Evolutionary conservation across 169 alveolate genomes (phyloP).

Genomic region (Babesia gibsoni): DNA sequence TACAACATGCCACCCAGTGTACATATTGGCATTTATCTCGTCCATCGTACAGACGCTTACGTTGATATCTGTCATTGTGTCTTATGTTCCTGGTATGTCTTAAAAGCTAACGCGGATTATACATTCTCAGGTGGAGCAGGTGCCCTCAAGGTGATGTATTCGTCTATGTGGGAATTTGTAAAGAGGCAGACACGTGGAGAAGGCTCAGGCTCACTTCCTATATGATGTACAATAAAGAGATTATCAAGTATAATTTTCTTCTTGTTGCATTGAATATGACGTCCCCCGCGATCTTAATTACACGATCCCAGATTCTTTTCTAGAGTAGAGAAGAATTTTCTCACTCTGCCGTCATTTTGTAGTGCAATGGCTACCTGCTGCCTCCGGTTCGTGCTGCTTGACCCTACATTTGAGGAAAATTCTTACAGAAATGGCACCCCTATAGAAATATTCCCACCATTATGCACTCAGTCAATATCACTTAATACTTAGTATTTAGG

Average conservation of each 20-base stretch:
- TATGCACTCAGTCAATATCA: too few relatives aligned
- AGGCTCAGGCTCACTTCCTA: neutral
- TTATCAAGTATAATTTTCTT: neutral
- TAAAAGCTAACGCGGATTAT: too few relatives aligned
- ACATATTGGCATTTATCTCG: slow-evolving; percentile 42
- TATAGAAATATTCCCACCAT: too few relatives aligned
- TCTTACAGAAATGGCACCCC: too few relatives aligned
- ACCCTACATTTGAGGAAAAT: neutral
- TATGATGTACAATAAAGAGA: neutral
- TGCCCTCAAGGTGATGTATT: slow-evolving; percentile 59
- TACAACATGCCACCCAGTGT: slow-evolving; percentile 54
- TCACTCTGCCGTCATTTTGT: neutral
- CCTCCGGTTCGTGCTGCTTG: neutral
- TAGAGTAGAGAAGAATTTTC: neutral
- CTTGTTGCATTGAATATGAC: too few relatives aligned
- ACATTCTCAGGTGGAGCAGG: slow-evolving; percentile 62
- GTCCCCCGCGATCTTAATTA: too few relatives aligned
- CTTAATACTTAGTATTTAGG: too few relatives aligned
- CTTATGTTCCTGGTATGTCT: slow-evolving; percentile 59
- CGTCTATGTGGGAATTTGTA: slow-evolving; percentile 54
- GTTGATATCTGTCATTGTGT: slow-evolving; percentile 45
- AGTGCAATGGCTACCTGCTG: neutral
- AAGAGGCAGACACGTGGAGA: slow-evolving; percentile 34
- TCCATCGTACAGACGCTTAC: slow-evolving; percentile 52
- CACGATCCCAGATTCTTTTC: too few relatives aligned